Conservation (phyloP, 176 grass and related monocot genomes). For the Canna indica region DNA sequence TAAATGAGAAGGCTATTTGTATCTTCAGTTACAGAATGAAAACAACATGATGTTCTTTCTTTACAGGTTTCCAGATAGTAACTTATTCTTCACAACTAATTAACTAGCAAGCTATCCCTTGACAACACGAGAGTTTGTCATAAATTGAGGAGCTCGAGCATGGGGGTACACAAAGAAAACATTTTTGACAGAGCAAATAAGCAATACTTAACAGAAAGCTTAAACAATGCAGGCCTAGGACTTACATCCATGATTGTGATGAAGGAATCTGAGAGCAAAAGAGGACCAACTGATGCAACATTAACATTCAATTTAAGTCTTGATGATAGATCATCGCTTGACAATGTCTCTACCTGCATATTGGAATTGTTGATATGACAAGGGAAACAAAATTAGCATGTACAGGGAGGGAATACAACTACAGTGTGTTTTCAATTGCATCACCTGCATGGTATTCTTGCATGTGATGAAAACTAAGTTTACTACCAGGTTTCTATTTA, state of each 20-base stretch:
- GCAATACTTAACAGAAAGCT: not conserved
- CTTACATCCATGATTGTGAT: slow-evolving; percentile 99
- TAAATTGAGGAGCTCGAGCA: no score
- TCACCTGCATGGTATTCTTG: no score
- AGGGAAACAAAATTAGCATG: not conserved
- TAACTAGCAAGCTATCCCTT: no score
- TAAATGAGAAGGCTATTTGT: no score
- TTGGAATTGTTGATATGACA: slow-evolving; percentile 16
- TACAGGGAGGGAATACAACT: not conserved
- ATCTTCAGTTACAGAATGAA: no score
- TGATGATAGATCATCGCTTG: slow-evolving; percentile 80
- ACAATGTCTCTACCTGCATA: slow-evolving; percentile 72
- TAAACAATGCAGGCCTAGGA: slow-evolving; percentile 15
- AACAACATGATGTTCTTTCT: no score
- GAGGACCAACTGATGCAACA: slow-evolving; percentile 74
- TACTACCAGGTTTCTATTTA: not conserved
- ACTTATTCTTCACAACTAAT: no score
- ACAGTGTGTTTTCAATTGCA: not conserved
- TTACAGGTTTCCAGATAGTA: no score
- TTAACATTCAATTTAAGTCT: slow-evolving; percentile 93
- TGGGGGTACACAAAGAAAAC: no score
- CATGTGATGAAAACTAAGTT: no score
- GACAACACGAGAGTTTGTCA: no score
- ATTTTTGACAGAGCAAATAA: not conserved
- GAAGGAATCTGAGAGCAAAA: slow-evolving; percentile 68